Evolutionary conservation across 306 rosid species (phyloP).

Genomic region (Cicer judaicum): DNA sequence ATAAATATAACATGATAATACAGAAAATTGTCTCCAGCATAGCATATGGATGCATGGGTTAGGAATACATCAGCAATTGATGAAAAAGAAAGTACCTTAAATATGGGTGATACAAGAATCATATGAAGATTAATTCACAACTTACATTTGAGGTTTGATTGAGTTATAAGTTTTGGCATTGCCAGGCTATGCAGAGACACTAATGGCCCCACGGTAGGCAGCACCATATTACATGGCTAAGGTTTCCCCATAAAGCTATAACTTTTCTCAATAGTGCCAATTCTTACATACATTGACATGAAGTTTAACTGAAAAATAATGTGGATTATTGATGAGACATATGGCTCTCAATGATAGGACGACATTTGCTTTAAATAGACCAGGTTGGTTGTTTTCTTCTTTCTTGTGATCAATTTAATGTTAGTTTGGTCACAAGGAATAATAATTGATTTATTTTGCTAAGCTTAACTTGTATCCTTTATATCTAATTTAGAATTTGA

Average conservation of each 20-base stretch:
- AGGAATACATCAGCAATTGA: neutral
- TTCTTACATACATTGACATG: neutral
- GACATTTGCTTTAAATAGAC: neutral
- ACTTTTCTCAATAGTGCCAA: conserved; percentile 20
- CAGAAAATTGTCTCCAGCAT: neutral
- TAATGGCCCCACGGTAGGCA: conserved; percentile 49
- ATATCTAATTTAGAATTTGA: too few species aligned
- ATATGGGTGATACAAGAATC: conserved; percentile 4
- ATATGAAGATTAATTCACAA: conserved; percentile 6
- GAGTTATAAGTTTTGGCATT: conserved; percentile 35
- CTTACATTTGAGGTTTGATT: conserved; percentile 28
- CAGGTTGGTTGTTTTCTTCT: neutral
- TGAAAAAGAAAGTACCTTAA: conserved; percentile 2
- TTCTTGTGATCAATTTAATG: neutral
- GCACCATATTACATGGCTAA: neutral
- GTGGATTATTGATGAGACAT: conserved; percentile 26
- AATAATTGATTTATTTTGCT: neutral
- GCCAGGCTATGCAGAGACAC: conserved; percentile 57
- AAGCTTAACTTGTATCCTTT: too few species aligned
- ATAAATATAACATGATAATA: neutral
- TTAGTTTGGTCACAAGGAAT: neutral
- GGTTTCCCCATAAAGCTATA: neutral
- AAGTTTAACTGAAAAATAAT: conserved; percentile 21
- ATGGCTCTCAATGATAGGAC: neutral
- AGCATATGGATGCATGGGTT: neutral